Conservation (phyloP, 2,329 filamentous ascomycete species). For the Epicoccum sorghinum region DNA sequence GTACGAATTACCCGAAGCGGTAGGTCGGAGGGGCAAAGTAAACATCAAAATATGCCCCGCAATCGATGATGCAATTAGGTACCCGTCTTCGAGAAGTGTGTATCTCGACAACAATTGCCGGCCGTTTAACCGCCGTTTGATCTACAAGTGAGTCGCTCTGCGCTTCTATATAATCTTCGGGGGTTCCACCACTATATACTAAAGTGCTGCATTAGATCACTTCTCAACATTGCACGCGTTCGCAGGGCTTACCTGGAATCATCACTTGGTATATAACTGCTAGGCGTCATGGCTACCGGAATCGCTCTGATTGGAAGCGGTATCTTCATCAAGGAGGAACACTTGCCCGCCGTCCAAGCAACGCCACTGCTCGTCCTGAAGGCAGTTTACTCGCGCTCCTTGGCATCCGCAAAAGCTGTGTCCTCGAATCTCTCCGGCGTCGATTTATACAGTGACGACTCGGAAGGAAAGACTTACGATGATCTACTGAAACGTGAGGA, state of each 20-base stretch:
- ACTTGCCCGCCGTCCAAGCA: conserved; percentile 67
- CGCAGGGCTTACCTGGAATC: background rate
- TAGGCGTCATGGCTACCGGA: conserved; percentile 49
- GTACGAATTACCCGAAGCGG: conserved; percentile 20
- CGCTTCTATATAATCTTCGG: background rate
- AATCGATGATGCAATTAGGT: conserved; percentile 12
- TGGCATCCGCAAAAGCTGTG: conserved; percentile 58
- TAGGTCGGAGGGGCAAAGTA: conserved; percentile 21
- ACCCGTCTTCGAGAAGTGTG: background rate
- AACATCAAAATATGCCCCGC: conserved; percentile 19
- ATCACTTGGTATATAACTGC: background rate
- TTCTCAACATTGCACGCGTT: background rate
- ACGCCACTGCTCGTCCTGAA: conserved; percentile 62
- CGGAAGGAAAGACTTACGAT: conserved; percentile 54
- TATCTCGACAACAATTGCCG: conserved; percentile 12
- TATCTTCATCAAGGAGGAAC: conserved; percentile 66
- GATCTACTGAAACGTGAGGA: conserved; percentile 62
- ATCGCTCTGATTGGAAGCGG: conserved; percentile 69
- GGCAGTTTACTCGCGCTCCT: conserved; percentile 70
- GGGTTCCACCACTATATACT: background rate
- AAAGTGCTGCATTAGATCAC: background rate
- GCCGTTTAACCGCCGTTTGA: conserved; percentile 28
- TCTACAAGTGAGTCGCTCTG: background rate
- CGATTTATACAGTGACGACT: conserved; percentile 65
- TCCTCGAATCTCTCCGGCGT: conserved; percentile 49